Evolutionary conservation across 495 filamentous ascomycete species (phyloP), one percentile per base, ranked within the genome.

Genomic region (Tetracladium marchalianum): DNA sequence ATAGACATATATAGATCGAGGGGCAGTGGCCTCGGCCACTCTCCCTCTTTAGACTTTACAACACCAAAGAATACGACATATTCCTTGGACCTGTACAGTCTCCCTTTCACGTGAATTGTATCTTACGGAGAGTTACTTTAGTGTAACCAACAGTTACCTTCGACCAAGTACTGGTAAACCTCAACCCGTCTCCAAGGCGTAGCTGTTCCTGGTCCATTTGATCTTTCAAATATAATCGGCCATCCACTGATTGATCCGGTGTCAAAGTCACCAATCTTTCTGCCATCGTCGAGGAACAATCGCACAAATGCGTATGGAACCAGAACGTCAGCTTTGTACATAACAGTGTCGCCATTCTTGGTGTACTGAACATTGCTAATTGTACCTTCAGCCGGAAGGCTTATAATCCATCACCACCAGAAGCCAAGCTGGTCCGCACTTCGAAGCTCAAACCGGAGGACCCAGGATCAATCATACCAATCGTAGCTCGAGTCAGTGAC

Each of bases 281-380:
- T 13, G 31, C 9, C 10, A 10, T 35, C 7, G 31, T 5, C 18
- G 33, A 44, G 5, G 35, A 13, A 44, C 10, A 44, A 10, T n/a
- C 31, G 42, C 8, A 44, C 15, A 19, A 44, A 44, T 11, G 42
- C 42, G 42, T 44, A 44, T 19, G 42, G 42, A 36, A 44, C 22
- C 9, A 44, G 42, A n/a, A 44, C 17, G 13, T 44, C 31, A 9
- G 42, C 42, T 32, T 44, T 12, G 18, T 35, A 44, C 1, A n/a
- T 44, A 17, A 13, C 35, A 6, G 42, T 35, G 12, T 11, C 22
- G 8, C 31, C 42, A 11, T 3, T 13, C 8, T 31, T 7, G 2
- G 31, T 16, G 31, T 31, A 11, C 4, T 16, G 9, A 13, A 13
- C 8, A 32, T 44, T 44, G 19, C 8, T 36, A 4, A 44, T 18